phyloP scores from a whole-genome alignment of 345 rosid species.

The Rhodamnia rubescens region DNA sequence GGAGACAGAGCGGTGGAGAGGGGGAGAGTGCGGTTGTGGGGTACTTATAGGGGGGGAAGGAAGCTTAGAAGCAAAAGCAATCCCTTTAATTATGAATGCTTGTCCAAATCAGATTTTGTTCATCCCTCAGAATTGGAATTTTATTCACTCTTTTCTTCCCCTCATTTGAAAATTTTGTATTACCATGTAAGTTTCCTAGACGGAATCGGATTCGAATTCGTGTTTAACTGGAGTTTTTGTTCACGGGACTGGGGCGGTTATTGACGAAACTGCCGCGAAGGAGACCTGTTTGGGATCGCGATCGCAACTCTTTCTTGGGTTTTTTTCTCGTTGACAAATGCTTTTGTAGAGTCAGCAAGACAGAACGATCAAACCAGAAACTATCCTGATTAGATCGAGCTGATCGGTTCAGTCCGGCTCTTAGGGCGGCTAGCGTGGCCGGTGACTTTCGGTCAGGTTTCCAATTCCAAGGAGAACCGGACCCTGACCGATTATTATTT shows the following conservation, averaged over 20 bases:
- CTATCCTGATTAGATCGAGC: no score
- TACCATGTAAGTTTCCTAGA: not conserved
- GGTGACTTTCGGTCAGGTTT: no score
- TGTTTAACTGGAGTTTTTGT: not conserved
- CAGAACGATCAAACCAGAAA: no score
- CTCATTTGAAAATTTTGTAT: not conserved
- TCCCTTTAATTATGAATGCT: not conserved
- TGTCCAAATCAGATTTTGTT: not conserved
- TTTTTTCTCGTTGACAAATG: no score
- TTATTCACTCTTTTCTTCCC: not conserved
- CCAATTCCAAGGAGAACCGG: fast-evolving
- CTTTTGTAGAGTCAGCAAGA: no score
- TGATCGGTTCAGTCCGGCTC: no score
- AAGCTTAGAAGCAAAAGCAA: no score
- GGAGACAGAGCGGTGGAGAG: not conserved
- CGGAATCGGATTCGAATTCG: not conserved
- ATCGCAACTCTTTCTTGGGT: not conserved
- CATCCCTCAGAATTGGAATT: not conserved
- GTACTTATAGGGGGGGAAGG: not conserved
- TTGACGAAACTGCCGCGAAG: not conserved
- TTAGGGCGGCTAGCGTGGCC: no score
- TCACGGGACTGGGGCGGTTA: not conserved
- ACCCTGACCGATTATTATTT: no score
- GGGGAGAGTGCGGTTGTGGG: not conserved
- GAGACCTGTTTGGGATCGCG: not conserved